Conservation (phyloP, 176 grass and related monocot genomes). For the Musa schizocarpa region DNA sequence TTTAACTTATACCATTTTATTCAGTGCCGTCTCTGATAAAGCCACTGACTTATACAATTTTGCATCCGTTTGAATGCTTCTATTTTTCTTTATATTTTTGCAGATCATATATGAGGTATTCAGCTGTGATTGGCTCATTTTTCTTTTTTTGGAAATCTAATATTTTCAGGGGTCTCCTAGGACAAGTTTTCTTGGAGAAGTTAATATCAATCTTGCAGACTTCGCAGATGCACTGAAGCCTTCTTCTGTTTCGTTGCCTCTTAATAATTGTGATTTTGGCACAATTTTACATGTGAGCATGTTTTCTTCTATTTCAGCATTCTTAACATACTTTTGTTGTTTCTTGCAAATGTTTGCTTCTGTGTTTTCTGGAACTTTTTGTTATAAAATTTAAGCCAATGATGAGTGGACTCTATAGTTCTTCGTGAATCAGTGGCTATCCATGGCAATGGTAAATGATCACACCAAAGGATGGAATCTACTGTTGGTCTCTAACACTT, state of each 20-base stretch:
- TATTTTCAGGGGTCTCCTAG: constrained; percentile 78
- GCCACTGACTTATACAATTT: neutral
- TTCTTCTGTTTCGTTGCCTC: constrained; percentile 67
- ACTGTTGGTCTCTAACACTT: neutral
- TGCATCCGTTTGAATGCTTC: neutral
- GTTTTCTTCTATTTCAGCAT: constrained; percentile 10
- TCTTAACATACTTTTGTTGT: neutral
- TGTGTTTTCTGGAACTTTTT: neutral
- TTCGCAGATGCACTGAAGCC: constrained; percentile 95
- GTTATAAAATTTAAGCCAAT: neutral
- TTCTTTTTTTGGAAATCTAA: constrained; percentile 12
- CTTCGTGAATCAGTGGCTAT: neutral
- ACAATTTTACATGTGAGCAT: constrained; percentile 75
- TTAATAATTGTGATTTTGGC: constrained; percentile 77
- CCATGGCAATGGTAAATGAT: neutral
- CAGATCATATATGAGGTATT: neutral
- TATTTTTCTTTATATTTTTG: neutral
- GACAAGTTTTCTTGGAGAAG: constrained; percentile 85
- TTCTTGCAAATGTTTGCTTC: neutral
- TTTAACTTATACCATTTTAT: constrained; percentile 5
- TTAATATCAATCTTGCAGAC: constrained; percentile 89
- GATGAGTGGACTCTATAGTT: neutral
- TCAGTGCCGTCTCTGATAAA: neutral
- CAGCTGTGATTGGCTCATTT: constrained; percentile 23
- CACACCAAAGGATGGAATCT: neutral